Evolutionary conservation across 805 yeast species (phyloP).

Genomic region (Starmerella riodocensis): DNA sequence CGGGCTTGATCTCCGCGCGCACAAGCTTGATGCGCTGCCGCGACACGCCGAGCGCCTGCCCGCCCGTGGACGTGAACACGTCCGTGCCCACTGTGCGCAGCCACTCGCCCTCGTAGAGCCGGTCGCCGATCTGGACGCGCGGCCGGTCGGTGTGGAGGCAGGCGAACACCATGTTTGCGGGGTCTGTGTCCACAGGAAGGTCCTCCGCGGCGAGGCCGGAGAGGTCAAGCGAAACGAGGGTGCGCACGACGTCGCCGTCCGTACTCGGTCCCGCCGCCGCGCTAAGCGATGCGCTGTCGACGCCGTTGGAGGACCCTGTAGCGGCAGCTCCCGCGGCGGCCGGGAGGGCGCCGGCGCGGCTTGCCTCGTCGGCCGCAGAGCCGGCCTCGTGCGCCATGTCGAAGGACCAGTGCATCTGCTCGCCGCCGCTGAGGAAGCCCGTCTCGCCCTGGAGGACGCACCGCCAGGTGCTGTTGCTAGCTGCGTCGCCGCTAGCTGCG

Average conservation of each 20-base stretch:
- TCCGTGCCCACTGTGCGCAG: constrained; percentile 67
- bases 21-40: constrained; percentile 21
- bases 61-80: constrained; percentile 27
- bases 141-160: constrained; percentile 46
- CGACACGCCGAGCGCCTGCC: constrained; percentile 24
- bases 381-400: constrained; percentile 66
- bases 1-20: constrained; percentile 15
- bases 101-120: constrained; percentile 67
- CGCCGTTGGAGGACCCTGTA: no score
- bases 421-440: constrained; percentile 58
- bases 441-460: constrained; percentile 59
- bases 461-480: constrained; percentile 38
- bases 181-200: constrained; percentile 10
- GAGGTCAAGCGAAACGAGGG: constrained; percentile 43
- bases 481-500: constrained; percentile 8
- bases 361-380: constrained; percentile 61
- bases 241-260: constrained; percentile 22
- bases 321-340: background rate
- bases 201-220: constrained; percentile 14
- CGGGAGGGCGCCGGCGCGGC: constrained; percentile 11
- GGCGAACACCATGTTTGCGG: constrained; percentile 33
- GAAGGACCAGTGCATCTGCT: constrained; percentile 65
- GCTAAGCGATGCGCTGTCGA: no score
- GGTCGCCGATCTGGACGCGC: constrained; percentile 42
- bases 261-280: background rate